Evolutionary conservation across 371 early-diverging fungal genomes (phyloP), one percentile per base, ranked within the genome.

Genomic region (Lichtheimia ornata): DNA sequence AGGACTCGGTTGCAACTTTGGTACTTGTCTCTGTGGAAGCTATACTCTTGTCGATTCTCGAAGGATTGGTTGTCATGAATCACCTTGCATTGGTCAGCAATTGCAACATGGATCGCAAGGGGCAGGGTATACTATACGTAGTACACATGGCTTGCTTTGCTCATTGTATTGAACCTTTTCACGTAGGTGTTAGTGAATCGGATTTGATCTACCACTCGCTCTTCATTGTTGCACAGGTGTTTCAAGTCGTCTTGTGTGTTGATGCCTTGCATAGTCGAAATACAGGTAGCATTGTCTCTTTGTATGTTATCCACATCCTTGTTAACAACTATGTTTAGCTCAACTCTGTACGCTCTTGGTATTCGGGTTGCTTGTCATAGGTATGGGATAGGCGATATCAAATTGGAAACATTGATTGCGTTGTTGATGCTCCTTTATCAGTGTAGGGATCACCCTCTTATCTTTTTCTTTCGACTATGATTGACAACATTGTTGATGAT

Each of bases 141-240:
- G 11, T 9, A 5, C 7, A 5, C 7, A 35, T 35, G 9, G 1
- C 2, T n/a, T 15, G n/a, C 20, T n/a, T n/a, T 25, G 24, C 49
- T 18, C 20, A 40, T 12, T 43, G 13, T 14, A 42, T n/a, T 56
- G 28, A 30, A 4, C 20, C 11, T 12, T 12, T 4, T 55, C 13
- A 11, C 11, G 40, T 57, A 75, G 79, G 79, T 61, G 76, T 79
- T n/a, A 75, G 76, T 28, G 79, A 79, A 55, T 79, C 82, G n/a
- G 82, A 81, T 69, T 65, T 81, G 35, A 81, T 81, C 24, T 81
- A 81, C 49, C 82, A 81, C 52, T 66, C 71, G 4, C 57, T 81
- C 3, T 81, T 81, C 53, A 81, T 81, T 47, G 71, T 76, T 22
- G 54, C 74, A 50, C 82, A 81, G 53, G 75, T 70, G 3, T 81